Conservation (phyloP, 208 protist genomes). For the Leishmania tarentolae region DNA sequence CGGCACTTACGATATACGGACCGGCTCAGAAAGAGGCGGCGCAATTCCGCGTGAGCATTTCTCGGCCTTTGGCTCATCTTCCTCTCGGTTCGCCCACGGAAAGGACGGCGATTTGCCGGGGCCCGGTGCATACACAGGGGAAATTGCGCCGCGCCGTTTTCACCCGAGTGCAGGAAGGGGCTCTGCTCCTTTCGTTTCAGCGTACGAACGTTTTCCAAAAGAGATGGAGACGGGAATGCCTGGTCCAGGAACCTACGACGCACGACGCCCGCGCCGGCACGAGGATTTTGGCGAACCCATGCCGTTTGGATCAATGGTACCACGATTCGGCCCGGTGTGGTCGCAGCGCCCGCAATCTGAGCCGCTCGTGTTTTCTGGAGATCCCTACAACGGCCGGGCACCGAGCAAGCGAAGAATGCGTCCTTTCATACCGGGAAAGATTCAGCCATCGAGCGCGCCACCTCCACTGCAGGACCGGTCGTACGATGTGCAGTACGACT, state of each 20-base stretch:
- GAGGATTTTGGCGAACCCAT: conserved; percentile 44
- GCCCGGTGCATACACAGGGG: conserved; percentile 74
- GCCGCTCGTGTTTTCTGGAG: conserved; percentile 28
- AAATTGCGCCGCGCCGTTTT: conserved; percentile 72
- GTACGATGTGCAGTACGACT: conserved; percentile 79
- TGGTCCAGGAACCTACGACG: conserved; percentile 73
- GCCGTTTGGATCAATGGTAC: conserved; percentile 67
- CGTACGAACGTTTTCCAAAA: conserved; percentile 46
- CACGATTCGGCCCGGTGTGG: conserved; percentile 55
- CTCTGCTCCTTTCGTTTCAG: conserved; percentile 61
- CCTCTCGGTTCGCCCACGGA: conserved; percentile 41
- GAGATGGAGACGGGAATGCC: conserved; percentile 25
- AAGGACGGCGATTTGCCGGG: conserved; percentile 45
- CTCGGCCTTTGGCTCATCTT: conserved; percentile 70
- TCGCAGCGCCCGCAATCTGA: conserved; percentile 15
- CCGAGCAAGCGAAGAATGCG: conserved; percentile 16
- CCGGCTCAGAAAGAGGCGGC: neutral
- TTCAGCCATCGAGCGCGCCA: conserved; percentile 27
- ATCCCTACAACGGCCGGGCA: neutral
- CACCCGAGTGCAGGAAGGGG: conserved; percentile 21
- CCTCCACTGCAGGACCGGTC: conserved; percentile 26
- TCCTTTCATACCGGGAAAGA: conserved; percentile 37
- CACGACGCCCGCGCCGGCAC: conserved; percentile 26
- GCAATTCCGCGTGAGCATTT: conserved; percentile 33
- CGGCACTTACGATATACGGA: conserved; percentile 64